Evolutionary conservation across 2,329 filamentous ascomycete species (phyloP).

Genomic region (Penicillium sp.): DNA sequence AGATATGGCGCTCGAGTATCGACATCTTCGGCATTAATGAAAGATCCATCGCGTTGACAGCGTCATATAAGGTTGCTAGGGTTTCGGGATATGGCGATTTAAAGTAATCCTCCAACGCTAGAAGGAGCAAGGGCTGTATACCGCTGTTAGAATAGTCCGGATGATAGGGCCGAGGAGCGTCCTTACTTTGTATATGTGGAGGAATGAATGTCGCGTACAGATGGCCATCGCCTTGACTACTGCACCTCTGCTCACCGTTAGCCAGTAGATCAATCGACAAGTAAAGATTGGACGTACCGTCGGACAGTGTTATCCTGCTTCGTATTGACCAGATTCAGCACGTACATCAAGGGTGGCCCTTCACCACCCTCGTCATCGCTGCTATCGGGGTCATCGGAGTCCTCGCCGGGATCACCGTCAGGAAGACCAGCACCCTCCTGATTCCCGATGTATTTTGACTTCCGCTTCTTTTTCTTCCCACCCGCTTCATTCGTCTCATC

Average conservation of each 20-base stretch:
- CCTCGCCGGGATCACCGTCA: slow-evolving; percentile 49
- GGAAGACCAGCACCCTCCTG: slow-evolving; percentile 50
- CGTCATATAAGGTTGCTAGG: slow-evolving; percentile 79
- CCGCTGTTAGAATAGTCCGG: slow-evolving; percentile 10
- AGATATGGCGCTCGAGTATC: slow-evolving; percentile 74
- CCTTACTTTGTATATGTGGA: slow-evolving; percentile 94
- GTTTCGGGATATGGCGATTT: slow-evolving; percentile 86
- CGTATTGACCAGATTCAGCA: slow-evolving; percentile 95
- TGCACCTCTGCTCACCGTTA: slow-evolving; percentile 62
- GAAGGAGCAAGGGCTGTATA: slow-evolving; percentile 71
- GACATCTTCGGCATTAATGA: slow-evolving; percentile 86
- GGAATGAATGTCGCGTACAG: slow-evolving; percentile 92
- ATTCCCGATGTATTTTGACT: slow-evolving; percentile 38
- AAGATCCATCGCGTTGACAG: slow-evolving; percentile 94
- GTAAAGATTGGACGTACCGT: slow-evolving; percentile 44
- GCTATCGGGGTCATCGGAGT: slow-evolving; percentile 44
- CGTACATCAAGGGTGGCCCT: slow-evolving; percentile 90
- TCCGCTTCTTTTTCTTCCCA: slow-evolving; percentile 46
- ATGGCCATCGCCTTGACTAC: slow-evolving; percentile 98
- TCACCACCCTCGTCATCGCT: slow-evolving; percentile 66
- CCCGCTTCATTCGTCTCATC: slow-evolving; percentile 65
- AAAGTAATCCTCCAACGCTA: slow-evolving; percentile 96
- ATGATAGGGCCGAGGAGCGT: slow-evolving; percentile 21
- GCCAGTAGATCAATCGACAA: background rate
- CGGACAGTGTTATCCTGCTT: slow-evolving; percentile 93